Base-by-base conservation (phyloP, 2,329 filamentous ascomycete genomes). In the Aspergillus bombycis region DNA sequence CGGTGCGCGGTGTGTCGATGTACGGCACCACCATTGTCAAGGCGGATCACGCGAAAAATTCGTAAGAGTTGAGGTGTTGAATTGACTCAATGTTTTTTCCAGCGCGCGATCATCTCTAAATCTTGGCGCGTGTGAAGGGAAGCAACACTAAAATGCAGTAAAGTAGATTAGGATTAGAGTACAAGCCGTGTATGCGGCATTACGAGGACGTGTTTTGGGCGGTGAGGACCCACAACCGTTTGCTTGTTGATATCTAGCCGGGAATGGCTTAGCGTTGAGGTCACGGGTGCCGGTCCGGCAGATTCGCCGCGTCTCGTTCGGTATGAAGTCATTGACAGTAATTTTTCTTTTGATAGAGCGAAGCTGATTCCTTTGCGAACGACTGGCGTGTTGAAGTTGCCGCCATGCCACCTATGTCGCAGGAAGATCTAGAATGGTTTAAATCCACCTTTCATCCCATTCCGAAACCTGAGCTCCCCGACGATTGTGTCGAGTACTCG, bases 401-500 rank as follows among this genome's bases (percentile, higher is more conserved):
- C 58, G 68, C 58, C 30, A 82, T 82, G 80, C 72, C 78, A 52
- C 79, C 79, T 21, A 78, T 76, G 72, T 75, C 77, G 36, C 75
- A 85, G 66, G 85, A 90, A 70, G 86, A 87, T 68, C 80, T 89
- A 63, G 87, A 87, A 65, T 89, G 86, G 82, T 89, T 90, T 64
- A 86, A 85, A 58, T 87, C 89, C 68, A 88, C 86, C 3, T 90
- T 90, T 65, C 84, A 82, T 67, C 85, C 86, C 43, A 88, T 91
- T 65, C 88, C 89, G 1, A 90, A 87, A 74, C 80, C 80, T 12
- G 81, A 84, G 63, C 82, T 96, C 0, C 88, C 92, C 0, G 93
- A 97, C 57, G 93, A 96, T 76, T 91, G 88, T 66, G 88, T 96
- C 59, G 92, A 96, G 76, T 97, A 97, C 77, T 87, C 90, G 60